Conservation (phyloP, 352 stramenopile species). For the Phytophthora vignae region DNA sequence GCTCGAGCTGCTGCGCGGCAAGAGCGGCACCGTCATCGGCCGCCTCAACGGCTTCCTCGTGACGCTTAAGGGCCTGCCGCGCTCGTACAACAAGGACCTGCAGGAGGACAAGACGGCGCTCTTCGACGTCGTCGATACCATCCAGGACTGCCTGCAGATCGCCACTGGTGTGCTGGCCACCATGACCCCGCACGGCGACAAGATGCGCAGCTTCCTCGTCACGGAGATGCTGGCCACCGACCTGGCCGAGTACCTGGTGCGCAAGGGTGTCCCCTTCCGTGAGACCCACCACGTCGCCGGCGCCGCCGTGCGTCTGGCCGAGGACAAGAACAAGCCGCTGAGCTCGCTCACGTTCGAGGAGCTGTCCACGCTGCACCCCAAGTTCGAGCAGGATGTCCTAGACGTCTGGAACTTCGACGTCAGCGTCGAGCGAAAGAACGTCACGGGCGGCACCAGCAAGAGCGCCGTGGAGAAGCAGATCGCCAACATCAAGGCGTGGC, state of each 20-base stretch:
- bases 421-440: conserved; percentile 93
- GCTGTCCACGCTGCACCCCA: conserved; percentile 85
- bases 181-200: conserved; percentile 95
- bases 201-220: conserved; percentile 95
- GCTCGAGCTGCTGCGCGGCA: conserved; percentile 97
- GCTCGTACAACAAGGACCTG: conserved; percentile 99
- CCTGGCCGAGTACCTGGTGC: conserved; percentile 98
- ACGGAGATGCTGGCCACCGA: conserved; percentile 99
- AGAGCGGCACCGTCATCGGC: conserved; percentile 96
- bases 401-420: conserved; percentile 92
- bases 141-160: conserved; percentile 98
- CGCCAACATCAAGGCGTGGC: conserved; percentile 74
- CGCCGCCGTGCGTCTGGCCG: conserved; percentile 92
- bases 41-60: conserved; percentile 95
- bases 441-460: conserved; percentile 85
- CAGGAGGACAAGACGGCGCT: conserved; percentile 99
- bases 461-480: conserved; percentile 85
- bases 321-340: conserved; percentile 89
- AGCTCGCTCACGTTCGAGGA: conserved; percentile 92
- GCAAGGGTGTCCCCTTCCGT: conserved; percentile 98
- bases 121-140: conserved; percentile 97
- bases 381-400: conserved; percentile 92
- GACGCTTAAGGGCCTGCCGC: conserved; percentile 96
- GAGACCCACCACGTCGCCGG: conserved; percentile 99
- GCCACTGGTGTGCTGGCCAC: conserved; percentile 96